These are phyloP conservation scores for Saccharomyces paradoxus DNA, from an alignment of 805 yeast genomes.

Conservation along the genomic window DNA sequence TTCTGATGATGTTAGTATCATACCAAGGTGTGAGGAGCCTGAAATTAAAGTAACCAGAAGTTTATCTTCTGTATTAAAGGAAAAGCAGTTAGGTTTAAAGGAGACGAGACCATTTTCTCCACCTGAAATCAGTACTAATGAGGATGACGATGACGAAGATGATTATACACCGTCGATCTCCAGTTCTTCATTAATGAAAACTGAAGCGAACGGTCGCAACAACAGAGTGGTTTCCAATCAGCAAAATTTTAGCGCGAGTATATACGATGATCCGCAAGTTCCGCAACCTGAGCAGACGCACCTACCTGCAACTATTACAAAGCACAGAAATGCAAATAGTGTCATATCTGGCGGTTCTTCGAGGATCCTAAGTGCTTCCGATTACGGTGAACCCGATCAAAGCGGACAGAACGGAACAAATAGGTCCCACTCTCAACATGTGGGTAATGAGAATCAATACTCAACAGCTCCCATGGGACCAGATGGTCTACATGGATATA, in stretches of 20 bases:
- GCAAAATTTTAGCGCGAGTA: neutral
- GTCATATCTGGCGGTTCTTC: neutral
- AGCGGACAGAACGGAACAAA: neutral
- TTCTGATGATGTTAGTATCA: conserved; percentile 14
- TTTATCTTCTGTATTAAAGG: neutral
- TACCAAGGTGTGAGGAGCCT: conserved; percentile 2
- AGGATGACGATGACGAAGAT: conserved; percentile 1
- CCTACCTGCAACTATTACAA: neutral
- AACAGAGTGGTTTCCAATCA: neutral
- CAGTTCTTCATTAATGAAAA: neutral
- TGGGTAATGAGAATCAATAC: neutral
- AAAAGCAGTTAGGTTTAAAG: neutral
- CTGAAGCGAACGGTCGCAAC: neutral
- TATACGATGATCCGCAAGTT: neutral
- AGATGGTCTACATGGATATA: neutral
- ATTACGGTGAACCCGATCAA: neutral
- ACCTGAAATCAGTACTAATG: neutral
- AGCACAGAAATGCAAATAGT: neutral
- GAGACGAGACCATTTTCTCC: neutral
- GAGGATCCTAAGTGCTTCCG: neutral
- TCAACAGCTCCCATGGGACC: neutral
- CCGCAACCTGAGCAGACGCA: neutral
- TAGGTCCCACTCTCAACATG: neutral
- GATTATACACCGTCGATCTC: neutral
- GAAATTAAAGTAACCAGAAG: neutral